Evolutionary conservation across 345 rosid species (phyloP).

Genomic region (Atalantia buxifolia): DNA sequence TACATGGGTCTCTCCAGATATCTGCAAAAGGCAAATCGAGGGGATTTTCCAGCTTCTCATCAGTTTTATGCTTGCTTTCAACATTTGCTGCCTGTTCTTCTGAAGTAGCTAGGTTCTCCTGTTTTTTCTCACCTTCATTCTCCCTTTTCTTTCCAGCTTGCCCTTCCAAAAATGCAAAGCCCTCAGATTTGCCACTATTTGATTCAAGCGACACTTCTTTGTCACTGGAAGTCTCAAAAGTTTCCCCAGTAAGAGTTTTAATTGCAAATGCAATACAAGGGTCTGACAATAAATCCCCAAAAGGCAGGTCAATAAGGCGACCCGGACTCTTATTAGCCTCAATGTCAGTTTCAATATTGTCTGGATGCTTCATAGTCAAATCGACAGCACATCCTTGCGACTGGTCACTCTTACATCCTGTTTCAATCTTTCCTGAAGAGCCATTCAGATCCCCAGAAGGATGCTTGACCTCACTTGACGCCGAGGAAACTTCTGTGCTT

Average conservation of each 20-base stretch:
- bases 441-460: constrained; percentile 15
- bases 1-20: constrained; percentile 87
- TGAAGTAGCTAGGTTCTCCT: constrained; percentile 10
- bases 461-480: constrained; percentile 18
- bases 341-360: constrained; percentile 12
- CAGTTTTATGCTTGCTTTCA: constrained; percentile 7
- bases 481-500: constrained; percentile 9
- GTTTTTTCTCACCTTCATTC: constrained; percentile 14
- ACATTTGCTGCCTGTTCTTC: constrained; percentile 22
- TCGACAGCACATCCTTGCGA: constrained; percentile 8
- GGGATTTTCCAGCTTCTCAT: constrained; percentile 27
- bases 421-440: constrained; percentile 23
- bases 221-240: constrained; percentile 37
- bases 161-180: constrained; percentile 17
- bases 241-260: constrained; percentile 72
- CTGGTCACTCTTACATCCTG: constrained; percentile 9
- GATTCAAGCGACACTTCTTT: constrained; percentile 32
- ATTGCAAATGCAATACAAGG: constrained; percentile 99
- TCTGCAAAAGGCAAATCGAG: constrained; percentile 36
- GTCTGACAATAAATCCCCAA: constrained; percentile 75
- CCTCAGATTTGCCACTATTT: constrained; percentile 22
- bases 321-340: constrained; percentile 27
- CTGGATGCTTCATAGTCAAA: constrained; percentile 9
- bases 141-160: constrained; percentile 13
- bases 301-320: constrained; percentile 41